Percentiles rank a stretch among this genome's conserved stretches.
These are phyloP conservation scores for Nelumbo lutea DNA, from an alignment of 164 flowering plant genomes.

Conservation along the genomic window DNA sequence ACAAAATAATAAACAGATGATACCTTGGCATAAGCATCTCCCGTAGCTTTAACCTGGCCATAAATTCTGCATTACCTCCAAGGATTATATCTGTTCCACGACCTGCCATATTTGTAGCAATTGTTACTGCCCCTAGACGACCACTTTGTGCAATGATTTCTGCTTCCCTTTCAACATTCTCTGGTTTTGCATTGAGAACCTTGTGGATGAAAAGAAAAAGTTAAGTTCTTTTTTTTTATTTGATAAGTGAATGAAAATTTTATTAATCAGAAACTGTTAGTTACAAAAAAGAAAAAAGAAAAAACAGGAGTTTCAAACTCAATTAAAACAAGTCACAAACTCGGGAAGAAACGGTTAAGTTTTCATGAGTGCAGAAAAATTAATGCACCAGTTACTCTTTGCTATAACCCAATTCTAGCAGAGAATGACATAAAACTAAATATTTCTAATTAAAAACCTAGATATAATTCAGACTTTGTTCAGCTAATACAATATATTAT, in stretches of 20 bases:
- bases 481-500: not conserved
- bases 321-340: too few species aligned
- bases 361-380: not conserved
- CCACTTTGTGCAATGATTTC: conserved; percentile 99
- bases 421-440: not conserved
- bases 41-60: conserved; percentile 91
- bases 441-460: too few species aligned
- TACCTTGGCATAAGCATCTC: conserved; percentile 99
- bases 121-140: conserved; percentile 93
- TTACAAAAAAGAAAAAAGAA: not conserved
- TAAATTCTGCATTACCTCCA: conserved; percentile 98
- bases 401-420: not conserved
- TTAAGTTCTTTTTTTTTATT: not conserved
- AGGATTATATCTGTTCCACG: conserved; percentile 99
- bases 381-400: not conserved
- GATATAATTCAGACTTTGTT: too few species aligned
- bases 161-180: conserved; percentile 99
- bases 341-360: not conserved
- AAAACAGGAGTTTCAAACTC: not conserved
- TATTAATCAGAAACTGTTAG: not conserved
- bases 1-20: conserved; percentile 4
- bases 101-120: conserved; percentile 99
- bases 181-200: conserved; percentile 99
- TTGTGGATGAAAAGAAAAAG: conserved; percentile 14
- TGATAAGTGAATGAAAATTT: too few species aligned